Base-by-base conservation (phyloP, 164 flowering plant genomes). In the Liquidambar formosana region DNA sequence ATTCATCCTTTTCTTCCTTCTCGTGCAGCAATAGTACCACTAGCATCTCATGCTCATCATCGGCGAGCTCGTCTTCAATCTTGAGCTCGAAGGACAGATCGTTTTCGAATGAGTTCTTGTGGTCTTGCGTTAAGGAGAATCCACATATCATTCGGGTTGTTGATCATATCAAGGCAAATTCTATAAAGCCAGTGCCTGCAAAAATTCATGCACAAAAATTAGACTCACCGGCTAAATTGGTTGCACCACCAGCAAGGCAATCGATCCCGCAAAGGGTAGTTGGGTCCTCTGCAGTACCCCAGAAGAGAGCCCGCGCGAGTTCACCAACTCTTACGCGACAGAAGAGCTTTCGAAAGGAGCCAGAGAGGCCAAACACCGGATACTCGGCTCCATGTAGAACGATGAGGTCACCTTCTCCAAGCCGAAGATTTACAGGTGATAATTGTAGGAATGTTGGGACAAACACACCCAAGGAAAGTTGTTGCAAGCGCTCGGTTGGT, bases 71-170 rank as follows among this genome's bases (percentile, higher is more conserved):
- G 0, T 74, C 84, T 11, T 58, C 83, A 3, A 26, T n/a, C 57
- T 66, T 73, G 49, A 57, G 48, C 43, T 61, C 81, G 1, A 76
- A 74, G 25, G 83, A 78, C 21, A 57, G 82, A 11, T 76, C 87
- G 1, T 89, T 86, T 69, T 85, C 96, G 16, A 88, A 85, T 51
- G 93, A 90, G 65, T 87, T 84, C 63, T 76, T 84, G 73, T 33
- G 79, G 77, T 72, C 89, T 10, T 83, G 87, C 63, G 74, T 75
- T 46, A 87, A 81, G 70, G 90, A 90, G 28, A 85, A 88, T 70
- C 91, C 90, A 1, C 93, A 88, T 10, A 51, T 84, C 14, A n/a
- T 79, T 22, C 75, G 68, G n/a, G 67, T 57, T 4, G 67, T 57
- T 0, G 71, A 77, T 69, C 74, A 71, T 0, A 59, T 66, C 62